These are phyloP conservation scores for Starmerella etchellsii DNA, from an alignment of 805 yeast genomes.

Conservation along the genomic window DNA sequence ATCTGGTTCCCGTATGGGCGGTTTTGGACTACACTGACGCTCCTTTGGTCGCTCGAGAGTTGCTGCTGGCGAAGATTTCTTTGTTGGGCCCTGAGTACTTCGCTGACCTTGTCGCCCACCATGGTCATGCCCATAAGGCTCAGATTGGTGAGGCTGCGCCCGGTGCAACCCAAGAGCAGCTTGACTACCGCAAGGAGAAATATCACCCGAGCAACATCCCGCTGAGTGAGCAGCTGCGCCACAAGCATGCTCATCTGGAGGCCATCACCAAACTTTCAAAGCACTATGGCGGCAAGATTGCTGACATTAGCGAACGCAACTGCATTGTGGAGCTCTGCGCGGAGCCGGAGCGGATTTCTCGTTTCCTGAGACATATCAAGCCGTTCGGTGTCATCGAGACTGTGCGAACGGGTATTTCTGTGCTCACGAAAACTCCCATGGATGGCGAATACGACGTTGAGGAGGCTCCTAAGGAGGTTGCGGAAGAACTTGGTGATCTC, in stretches of 20 bases:
- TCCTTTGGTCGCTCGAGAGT: slow-evolving; percentile 81
- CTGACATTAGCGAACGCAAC: slow-evolving; percentile 84
- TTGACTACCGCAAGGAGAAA: slow-evolving; percentile 24
- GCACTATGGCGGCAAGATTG: slow-evolving; percentile 86
- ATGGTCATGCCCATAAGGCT: slow-evolving; percentile 34
- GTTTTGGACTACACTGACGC: slow-evolving; percentile 88
- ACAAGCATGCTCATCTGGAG: slow-evolving; percentile 77
- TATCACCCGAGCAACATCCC: slow-evolving; percentile 85
- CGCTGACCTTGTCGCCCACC: slow-evolving; percentile 84
- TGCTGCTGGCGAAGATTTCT: slow-evolving; percentile 81
- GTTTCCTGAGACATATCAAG: slow-evolving; percentile 76
- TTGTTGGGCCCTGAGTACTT: slow-evolving; percentile 96
- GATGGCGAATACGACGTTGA: slow-evolving; percentile 35
- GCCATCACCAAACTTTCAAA: slow-evolving; percentile 68
- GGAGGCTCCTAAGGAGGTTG: slow-evolving; percentile 36
- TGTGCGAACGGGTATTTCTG: slow-evolving; percentile 98
- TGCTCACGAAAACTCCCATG: slow-evolving; percentile 88
- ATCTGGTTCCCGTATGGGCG: slow-evolving; percentile 95
- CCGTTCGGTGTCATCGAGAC: slow-evolving; percentile 95
- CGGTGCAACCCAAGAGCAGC: slow-evolving; percentile 24
- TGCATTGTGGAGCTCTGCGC: slow-evolving; percentile 91
- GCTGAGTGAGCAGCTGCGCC: slow-evolving; percentile 85
- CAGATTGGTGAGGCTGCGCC: slow-evolving; percentile 27
- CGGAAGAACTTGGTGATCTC: slow-evolving; percentile 57
- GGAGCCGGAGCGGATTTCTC: slow-evolving; percentile 77